These are phyloP conservation scores for Fusarium nurragi DNA, from an alignment of 2,329 filamentous ascomycete species.

Conservation along the genomic window DNA sequence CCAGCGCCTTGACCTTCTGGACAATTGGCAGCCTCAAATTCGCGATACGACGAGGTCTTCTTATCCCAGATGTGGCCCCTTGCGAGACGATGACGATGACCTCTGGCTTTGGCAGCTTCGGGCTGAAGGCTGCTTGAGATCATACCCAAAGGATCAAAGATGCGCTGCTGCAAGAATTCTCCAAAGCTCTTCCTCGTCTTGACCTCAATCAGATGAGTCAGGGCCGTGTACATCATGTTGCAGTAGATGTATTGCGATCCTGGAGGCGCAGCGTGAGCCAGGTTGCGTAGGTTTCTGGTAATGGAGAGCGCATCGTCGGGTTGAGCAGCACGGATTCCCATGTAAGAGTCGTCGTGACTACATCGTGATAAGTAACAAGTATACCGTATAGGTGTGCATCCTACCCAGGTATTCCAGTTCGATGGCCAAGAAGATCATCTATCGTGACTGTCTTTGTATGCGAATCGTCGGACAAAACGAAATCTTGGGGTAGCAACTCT, in stretches of 20 bases:
- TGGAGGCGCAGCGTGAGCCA: not conserved
- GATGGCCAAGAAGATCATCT: constrained; percentile 13
- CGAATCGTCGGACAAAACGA: not conserved
- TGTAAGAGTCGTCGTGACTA: constrained; percentile 13
- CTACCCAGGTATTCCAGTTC: constrained; percentile 14
- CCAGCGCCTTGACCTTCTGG: constrained; percentile 47
- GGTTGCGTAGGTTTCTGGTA: constrained; percentile 8
- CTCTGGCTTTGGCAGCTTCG: not conserved
- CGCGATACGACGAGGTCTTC: not conserved
- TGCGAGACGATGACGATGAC: not conserved
- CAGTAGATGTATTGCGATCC: constrained; percentile 12
- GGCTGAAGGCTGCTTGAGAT: constrained; percentile 8
- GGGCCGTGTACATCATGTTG: constrained; percentile 23
- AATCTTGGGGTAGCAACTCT: constrained; percentile 4
- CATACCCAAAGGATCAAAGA: constrained; percentile 5
- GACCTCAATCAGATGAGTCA: not conserved
- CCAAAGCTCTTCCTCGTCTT: not conserved
- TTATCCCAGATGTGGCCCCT: constrained; percentile 26
- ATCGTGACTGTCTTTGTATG: constrained; percentile 1
- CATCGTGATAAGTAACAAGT: accelerated
- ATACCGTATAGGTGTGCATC: accelerated
- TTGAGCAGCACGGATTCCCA: not conserved
- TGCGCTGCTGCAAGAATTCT: not conserved
- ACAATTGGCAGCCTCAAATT: constrained; percentile 12
- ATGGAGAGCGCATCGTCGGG: not conserved